A percentile compares a stretch with the other conserved stretches of the same genome.
phyloP scores from a whole-genome alignment of 257 asterid genomes.

The Penstemon barbatus region DNA sequence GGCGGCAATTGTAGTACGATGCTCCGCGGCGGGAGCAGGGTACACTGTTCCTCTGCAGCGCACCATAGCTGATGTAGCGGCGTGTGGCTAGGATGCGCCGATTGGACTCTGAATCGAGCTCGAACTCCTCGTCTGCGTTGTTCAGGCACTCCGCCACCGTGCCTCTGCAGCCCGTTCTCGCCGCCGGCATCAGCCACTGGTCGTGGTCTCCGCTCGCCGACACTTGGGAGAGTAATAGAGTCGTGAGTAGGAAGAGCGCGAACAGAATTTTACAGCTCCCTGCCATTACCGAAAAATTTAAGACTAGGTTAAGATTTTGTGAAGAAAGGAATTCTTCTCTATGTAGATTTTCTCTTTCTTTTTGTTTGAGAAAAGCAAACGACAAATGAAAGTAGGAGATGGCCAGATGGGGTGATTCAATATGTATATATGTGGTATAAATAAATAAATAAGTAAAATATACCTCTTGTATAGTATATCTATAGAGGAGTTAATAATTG shows the following conservation, averaged over 20 bases:
- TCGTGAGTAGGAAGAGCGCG: slow-evolving; percentile 29
- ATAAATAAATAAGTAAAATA: neutral
- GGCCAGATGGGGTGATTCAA: neutral
- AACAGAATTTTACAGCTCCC: slow-evolving; percentile 26
- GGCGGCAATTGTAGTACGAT: slow-evolving; percentile 92
- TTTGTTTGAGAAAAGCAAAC: slow-evolving; percentile 7
- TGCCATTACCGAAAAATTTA: slow-evolving; percentile 28
- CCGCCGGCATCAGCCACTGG: slow-evolving; percentile 59
- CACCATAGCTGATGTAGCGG: slow-evolving; percentile 90
- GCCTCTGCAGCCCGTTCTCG: slow-evolving; percentile 64
- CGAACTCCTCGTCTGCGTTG: slow-evolving; percentile 61
- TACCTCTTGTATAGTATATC: neutral
- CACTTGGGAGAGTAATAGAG: slow-evolving; percentile 28
- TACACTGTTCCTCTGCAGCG: slow-evolving; percentile 75
- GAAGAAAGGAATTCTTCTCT: neutral
- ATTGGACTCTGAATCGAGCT: slow-evolving; percentile 71
- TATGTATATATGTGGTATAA: slow-evolving; percentile 6
- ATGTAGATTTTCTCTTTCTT: slow-evolving; percentile 12
- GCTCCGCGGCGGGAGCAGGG: slow-evolving; percentile 98
- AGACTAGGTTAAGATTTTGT: slow-evolving; percentile 8
- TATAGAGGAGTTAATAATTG: slow-evolving; percentile 24
- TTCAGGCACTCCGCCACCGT: slow-evolving; percentile 58
- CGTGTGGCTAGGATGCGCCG: slow-evolving; percentile 70
- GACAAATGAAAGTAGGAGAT: slow-evolving; percentile 1
- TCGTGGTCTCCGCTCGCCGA: slow-evolving; percentile 51